phyloP scores from a whole-genome alignment of 306 rosid species.

The Glycine tomentella region DNA sequence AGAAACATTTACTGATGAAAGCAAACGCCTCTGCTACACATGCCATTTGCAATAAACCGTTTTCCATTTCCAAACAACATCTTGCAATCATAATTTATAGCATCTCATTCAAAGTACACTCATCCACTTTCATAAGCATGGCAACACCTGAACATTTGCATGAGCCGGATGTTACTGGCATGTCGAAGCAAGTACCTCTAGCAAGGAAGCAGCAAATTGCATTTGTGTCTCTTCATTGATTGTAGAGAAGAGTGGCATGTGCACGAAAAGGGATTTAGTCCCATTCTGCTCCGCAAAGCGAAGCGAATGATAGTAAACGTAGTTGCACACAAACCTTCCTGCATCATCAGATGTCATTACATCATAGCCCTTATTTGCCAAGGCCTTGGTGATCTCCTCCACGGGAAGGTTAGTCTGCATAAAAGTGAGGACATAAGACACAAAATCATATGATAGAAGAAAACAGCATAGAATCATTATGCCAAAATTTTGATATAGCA shows the following conservation, averaged over 20 bases:
- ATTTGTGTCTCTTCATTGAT: constrained; percentile 83
- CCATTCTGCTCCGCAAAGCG: constrained; percentile 80
- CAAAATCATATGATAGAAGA: constrained; percentile 7
- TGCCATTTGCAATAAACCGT: constrained; percentile 35
- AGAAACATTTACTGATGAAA: constrained; percentile 35
- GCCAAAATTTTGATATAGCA: constrained; percentile 2
- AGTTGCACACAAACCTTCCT: constrained; percentile 96
- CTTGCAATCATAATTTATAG: constrained; percentile 32
- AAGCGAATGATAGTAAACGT: constrained; percentile 95
- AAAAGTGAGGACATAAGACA: constrained; percentile 18
- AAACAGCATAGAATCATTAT: constrained; percentile 1
- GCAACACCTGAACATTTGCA: constrained; percentile 40
- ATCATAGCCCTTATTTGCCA: constrained; percentile 77
- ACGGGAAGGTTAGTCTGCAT: constrained; percentile 85
- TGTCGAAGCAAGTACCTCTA: constrained; percentile 77
- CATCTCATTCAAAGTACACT: constrained; percentile 49
- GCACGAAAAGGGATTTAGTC: constrained; percentile 84
- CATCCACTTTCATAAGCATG: constrained; percentile 44
- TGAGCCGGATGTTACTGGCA: constrained; percentile 50
- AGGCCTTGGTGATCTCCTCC: constrained; percentile 77
- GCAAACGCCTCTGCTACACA: constrained; percentile 45
- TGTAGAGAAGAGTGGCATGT: constrained; percentile 87
- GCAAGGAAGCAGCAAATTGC: constrained; percentile 87
- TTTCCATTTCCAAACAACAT: constrained; percentile 45
- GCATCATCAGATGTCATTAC: constrained; percentile 94